phyloP scores from a whole-genome alignment of 345 rosid species.

The Trapa bicornis region DNA sequence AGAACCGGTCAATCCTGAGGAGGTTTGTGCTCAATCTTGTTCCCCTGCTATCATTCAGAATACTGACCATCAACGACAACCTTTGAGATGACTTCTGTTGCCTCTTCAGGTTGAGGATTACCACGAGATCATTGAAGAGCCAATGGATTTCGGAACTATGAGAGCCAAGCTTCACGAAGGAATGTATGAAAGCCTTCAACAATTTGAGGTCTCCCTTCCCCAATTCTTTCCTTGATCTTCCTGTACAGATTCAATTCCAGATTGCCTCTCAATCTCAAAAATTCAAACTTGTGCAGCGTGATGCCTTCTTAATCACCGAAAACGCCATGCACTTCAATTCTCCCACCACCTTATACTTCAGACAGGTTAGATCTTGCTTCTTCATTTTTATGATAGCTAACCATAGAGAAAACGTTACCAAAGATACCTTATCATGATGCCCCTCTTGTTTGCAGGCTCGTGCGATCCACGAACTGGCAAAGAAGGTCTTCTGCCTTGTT shows the following conservation, averaged over 20 bases:
- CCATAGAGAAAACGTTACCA: not conserved
- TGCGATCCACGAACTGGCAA: constrained; percentile 41
- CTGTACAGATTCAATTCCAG: not conserved
- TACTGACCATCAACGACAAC: constrained; percentile 3
- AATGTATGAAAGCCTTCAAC: constrained; percentile 44
- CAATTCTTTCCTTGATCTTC: not conserved
- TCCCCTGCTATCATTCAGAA: constrained; percentile 4
- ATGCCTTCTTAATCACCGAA: constrained; percentile 34
- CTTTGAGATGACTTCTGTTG: constrained; percentile 7
- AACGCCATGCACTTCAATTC: constrained; percentile 66
- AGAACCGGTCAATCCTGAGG: constrained; percentile 43
- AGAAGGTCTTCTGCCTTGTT: constrained; percentile 40
- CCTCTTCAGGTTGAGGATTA: constrained; percentile 43
- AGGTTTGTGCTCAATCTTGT: constrained; percentile 25
- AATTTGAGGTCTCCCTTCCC: constrained; percentile 45
- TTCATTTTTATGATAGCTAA: not conserved
- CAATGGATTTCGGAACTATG: constrained; percentile 78
- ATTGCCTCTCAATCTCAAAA: not conserved
- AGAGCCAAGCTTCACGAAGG: constrained; percentile 82
- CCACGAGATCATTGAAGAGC: constrained; percentile 46
- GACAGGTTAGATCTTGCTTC: constrained; percentile 29
- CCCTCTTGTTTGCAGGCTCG: constrained; percentile 34
- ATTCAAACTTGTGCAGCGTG: constrained; percentile 27
- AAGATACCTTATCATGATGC: not conserved
- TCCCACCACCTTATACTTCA: constrained; percentile 35